Evolutionary conservation across 140 eudicot species (phyloP).

Genomic region (Cichorium intybus): DNA sequence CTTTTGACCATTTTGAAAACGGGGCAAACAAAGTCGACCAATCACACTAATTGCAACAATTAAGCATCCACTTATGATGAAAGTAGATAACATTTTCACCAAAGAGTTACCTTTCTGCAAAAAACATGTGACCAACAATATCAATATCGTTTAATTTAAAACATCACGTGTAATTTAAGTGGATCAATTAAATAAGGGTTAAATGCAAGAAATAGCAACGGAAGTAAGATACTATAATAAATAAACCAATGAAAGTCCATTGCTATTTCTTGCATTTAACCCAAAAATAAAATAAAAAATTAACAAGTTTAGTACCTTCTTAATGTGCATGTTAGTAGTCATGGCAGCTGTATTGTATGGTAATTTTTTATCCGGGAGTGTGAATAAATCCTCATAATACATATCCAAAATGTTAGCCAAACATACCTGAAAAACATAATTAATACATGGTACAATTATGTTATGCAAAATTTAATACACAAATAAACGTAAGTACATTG

Average conservation of each 20-base stretch:
- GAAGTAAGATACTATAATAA: not conserved
- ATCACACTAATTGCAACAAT: constrained; percentile 49
- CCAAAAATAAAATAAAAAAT: constrained; percentile 1
- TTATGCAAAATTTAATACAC: constrained; percentile 5
- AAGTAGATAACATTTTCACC: constrained; percentile 43
- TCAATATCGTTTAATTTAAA: not conserved
- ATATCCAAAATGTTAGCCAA: constrained; percentile 81
- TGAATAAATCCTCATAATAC: constrained; percentile 87
- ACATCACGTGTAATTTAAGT: not conserved
- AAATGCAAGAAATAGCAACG: not conserved
- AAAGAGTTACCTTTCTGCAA: constrained; percentile 56
- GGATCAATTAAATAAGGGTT: constrained; percentile 1
- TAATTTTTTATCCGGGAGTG: constrained; percentile 69
- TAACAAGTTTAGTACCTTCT: constrained; percentile 49
- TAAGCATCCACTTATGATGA: constrained; percentile 54
- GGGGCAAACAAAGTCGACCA: constrained; percentile 45
- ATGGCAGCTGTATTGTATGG: constrained; percentile 45
- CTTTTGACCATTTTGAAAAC: constrained; percentile 40
- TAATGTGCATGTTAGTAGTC: constrained; percentile 38
- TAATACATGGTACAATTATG: not conserved
- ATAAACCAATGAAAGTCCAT: too few species aligned
- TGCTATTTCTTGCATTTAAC: too few species aligned
- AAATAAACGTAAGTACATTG: not conserved
- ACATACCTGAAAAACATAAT: constrained; percentile 57
- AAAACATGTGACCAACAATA: constrained; percentile 9